Conservation (phyloP, 257 asterid species). For the Solanum dulcamara region DNA sequence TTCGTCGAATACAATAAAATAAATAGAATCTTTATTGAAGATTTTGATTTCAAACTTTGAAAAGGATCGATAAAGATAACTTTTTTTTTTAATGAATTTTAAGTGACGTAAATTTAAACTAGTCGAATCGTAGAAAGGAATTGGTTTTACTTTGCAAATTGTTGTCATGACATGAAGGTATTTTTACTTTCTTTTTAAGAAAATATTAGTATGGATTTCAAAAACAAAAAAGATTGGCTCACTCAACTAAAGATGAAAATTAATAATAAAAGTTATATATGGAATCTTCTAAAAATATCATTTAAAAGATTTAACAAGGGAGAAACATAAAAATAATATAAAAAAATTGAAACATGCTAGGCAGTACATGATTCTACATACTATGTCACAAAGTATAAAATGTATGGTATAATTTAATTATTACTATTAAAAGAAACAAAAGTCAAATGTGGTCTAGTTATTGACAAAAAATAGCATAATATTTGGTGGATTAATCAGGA, state of each 20-base stretch:
- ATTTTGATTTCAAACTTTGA: rapidly evolving
- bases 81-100: background rate
- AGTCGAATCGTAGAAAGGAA: no score
- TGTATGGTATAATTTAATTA: background rate
- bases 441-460: conserved; percentile 22
- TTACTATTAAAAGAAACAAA: background rate
- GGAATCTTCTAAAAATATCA: background rate
- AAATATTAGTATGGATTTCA: background rate
- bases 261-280: background rate
- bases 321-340: background rate
- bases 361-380: conserved; percentile 7
- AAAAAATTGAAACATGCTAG: conserved; percentile 18
- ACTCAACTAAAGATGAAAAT: background rate
- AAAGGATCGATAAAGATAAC: background rate
- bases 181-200: background rate
- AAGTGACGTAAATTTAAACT: background rate
- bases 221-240: background rate
- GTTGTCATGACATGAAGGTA: background rate
- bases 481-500: background rate
- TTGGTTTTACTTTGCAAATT: no score
- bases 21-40: background rate
- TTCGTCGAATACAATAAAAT: background rate
- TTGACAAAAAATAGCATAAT: conserved; percentile 5
- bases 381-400: background rate
- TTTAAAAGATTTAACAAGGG: background rate